Evolutionary conservation across 2,329 filamentous ascomycete genomes (phyloP).

Genomic region (Colletotrichum spinosum): DNA sequence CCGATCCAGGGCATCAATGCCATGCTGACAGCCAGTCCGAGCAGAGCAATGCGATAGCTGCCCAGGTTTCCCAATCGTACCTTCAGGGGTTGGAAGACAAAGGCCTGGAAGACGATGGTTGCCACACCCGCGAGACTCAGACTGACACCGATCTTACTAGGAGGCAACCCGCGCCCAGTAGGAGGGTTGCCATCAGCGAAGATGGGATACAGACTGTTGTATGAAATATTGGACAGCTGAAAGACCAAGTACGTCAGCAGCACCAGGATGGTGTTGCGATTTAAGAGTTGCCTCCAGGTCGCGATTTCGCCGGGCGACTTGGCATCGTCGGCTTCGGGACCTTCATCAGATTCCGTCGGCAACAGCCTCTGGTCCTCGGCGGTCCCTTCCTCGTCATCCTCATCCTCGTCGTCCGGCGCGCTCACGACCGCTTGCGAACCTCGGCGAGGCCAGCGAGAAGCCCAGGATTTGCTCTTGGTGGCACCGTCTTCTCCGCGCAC

Average conservation of each 20-base stretch:
- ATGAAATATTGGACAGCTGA: slow-evolving; percentile 92
- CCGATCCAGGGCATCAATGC: slow-evolving; percentile 90
- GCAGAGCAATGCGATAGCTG: slow-evolving; percentile 82
- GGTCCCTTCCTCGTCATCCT: slow-evolving; percentile 34
- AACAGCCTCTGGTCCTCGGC: slow-evolving; percentile 42
- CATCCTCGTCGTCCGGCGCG: slow-evolving; percentile 42
- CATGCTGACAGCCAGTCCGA: slow-evolving; percentile 86
- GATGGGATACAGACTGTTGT: slow-evolving; percentile 94
- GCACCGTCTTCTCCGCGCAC: slow-evolving; percentile 39
- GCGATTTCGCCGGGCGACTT: slow-evolving; percentile 65
- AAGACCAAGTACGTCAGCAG: slow-evolving; percentile 92
- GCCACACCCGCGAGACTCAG: slow-evolving; percentile 85
- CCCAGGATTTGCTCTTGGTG: slow-evolving; percentile 50
- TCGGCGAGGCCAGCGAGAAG: slow-evolving; percentile 51
- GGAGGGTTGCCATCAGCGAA: slow-evolving; percentile 84
- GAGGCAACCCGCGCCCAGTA: slow-evolving; percentile 79
- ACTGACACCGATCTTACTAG: slow-evolving; percentile 85
- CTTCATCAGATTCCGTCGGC: slow-evolving; percentile 48
- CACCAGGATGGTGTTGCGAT: slow-evolving; percentile 83
- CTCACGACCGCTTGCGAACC: slow-evolving; percentile 35
- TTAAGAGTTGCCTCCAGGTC: slow-evolving; percentile 71
- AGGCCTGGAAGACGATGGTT: slow-evolving; percentile 91
- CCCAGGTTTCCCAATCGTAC: slow-evolving; percentile 85
- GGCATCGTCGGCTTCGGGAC: slow-evolving; percentile 60
- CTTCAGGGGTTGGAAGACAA: slow-evolving; percentile 83